Evolutionary conservation across 352 stramenopile genomes (phyloP), one percentile per base, ranked within the genome.

Genomic region (Phytophthora citricola): DNA sequence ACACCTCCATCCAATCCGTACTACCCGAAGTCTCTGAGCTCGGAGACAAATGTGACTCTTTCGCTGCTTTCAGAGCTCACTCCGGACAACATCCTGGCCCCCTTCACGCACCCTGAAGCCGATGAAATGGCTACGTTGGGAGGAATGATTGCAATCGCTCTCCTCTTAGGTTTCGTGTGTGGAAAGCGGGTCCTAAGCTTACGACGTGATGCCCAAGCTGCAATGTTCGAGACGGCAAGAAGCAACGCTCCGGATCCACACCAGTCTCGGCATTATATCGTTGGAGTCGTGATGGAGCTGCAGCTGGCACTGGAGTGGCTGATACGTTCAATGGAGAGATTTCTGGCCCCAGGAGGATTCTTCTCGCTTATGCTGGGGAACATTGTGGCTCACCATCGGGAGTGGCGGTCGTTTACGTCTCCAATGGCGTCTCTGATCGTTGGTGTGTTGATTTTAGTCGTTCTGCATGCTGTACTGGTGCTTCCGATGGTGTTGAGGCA

Each of bases 221-320:
- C 41, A 27, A 66, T 75, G 65, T 69, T 73, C 20, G 59, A 65
- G 40, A 58, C 65, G n/a, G 31, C 55, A 12, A 15, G 43, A 53
- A 55, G 34, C 24, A 55, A 22, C 5, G 53, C 57, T n/a, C 32
- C 48, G 9, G 58, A 75, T 10, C 63, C 67, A 12, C 48, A 53
- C 24, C 73, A 73, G 57, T 63, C 73, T 40, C 61, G 45, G 3
- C 69, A 85, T 47, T 79, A 84, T 22, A 52, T 89, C 15, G 47
- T 87, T 14, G 59, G 73, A 14, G 55, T 78, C 6, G 22, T 82
- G 14, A 71, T 87, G 26, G 80, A 89, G 31, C 49, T 89, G 14
- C 77, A 85, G 32, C 58, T 83, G 1, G 74, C 73, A 4, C 57
- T 89, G 34, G 80, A 89, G 58, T 86, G 77, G 70, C 31, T 89